phyloP scores from a whole-genome alignment of 2,329 filamentous ascomycete genomes.

The Trichoderma koningii region DNA sequence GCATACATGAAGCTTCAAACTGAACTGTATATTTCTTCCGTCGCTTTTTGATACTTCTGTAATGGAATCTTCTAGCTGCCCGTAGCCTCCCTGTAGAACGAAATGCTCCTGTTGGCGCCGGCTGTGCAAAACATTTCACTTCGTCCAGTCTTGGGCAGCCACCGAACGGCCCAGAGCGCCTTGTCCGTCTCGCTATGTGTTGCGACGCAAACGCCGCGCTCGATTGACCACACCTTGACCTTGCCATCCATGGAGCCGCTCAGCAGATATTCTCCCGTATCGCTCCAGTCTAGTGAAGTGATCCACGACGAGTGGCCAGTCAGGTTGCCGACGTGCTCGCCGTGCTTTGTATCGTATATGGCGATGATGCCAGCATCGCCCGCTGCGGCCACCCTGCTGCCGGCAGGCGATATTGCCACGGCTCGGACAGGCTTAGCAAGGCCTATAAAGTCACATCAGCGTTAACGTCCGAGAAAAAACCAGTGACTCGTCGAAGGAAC shows the following conservation, averaged over 20 bases:
- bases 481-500: background rate
- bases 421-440: constrained; percentile 83
- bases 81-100: constrained; percentile 83
- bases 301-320: constrained; percentile 83
- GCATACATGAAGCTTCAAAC: background rate
- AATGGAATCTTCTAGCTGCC: constrained; percentile 52
- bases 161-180: constrained; percentile 79
- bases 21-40: background rate
- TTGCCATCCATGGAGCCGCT: constrained; percentile 91
- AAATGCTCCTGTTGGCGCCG: constrained; percentile 73
- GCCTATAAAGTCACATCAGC: constrained; percentile 51
- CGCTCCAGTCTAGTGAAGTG: constrained; percentile 87
- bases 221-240: constrained; percentile 93
- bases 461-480: background rate
- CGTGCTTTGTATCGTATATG: constrained; percentile 87
- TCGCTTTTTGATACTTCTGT: background rate
- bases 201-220: constrained; percentile 79
- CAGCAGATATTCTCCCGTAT: constrained; percentile 86
- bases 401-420: constrained; percentile 84
- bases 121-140: constrained; percentile 76
- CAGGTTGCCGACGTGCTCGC: constrained; percentile 88
- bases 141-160: constrained; percentile 72
- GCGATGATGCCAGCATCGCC: constrained; percentile 88
- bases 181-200: constrained; percentile 91
- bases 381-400: constrained; percentile 81